These are phyloP conservation scores for Cladosporium sp. DNA, from an alignment of 2,329 filamentous ascomycete genomes.

Conservation along the genomic window DNA sequence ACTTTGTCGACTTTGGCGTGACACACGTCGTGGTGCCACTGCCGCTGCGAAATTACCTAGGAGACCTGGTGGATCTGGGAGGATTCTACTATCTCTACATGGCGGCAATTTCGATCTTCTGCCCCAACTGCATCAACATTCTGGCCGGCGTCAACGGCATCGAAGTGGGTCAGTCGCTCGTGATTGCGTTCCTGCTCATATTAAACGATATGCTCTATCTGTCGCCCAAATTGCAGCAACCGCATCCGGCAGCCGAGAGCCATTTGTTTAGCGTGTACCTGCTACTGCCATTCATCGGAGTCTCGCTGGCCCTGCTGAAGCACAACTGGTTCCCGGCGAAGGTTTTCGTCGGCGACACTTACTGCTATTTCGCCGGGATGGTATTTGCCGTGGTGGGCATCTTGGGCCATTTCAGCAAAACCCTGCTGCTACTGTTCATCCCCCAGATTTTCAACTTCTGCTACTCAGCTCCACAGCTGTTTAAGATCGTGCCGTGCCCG, in stretches of 20 bases:
- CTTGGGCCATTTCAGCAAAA: conserved; percentile 96
- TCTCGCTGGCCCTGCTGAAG: conserved; percentile 76
- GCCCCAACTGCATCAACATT: conserved; percentile 98
- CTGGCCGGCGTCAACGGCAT: conserved; percentile 99
- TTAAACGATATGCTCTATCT: conserved; percentile 89
- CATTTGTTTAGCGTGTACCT: conserved; percentile 96
- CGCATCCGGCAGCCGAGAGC: conserved; percentile 90
- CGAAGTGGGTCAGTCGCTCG: conserved; percentile 89
- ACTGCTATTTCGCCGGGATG: conserved; percentile 99
- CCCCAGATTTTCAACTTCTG: conserved; percentile 96
- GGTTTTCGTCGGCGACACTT: conserved; percentile 97
- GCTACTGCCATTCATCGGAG: conserved; percentile 87
- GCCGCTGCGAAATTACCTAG: conserved; percentile 77
- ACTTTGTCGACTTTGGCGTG: conserved; percentile 97
- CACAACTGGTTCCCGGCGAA: conserved; percentile 96
- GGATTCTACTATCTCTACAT: conserved; percentile 89
- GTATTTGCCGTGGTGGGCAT: conserved; percentile 97
- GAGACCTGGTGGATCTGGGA: conserved; percentile 75
- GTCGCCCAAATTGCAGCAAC: conserved; percentile 58
- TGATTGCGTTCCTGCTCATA: conserved; percentile 77
- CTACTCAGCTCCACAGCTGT: conserved; percentile 89
- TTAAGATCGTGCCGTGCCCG: conserved; percentile 84
- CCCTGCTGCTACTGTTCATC: conserved; percentile 80
- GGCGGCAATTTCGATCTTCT: conserved; percentile 94
- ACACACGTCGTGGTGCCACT: conserved; percentile 91